These are phyloP conservation scores for Penicillium manginii DNA, from an alignment of 495 filamentous ascomycete species.

Conservation along the genomic window DNA sequence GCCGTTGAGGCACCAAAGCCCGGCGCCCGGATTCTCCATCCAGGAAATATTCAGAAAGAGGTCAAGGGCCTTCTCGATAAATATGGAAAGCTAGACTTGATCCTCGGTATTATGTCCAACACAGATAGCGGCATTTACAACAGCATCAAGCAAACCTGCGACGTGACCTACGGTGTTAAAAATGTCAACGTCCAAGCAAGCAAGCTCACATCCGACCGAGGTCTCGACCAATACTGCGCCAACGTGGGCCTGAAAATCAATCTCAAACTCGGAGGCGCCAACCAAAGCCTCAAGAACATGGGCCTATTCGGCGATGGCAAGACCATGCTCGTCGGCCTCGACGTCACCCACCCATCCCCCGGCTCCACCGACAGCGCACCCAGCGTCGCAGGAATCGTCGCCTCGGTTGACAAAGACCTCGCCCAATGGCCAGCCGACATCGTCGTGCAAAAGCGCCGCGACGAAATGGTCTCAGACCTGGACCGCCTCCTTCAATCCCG, in stretches of 20 bases:
- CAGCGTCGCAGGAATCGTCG: constrained; percentile 59
- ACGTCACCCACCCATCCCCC: constrained; percentile 88
- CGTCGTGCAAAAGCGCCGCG: constrained; percentile 28
- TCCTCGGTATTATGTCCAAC: constrained; percentile 66
- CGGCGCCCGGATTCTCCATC: constrained; percentile 23
- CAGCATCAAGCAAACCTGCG: constrained; percentile 67
- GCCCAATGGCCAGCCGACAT: constrained; percentile 39
- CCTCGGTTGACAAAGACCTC: constrained; percentile 25
- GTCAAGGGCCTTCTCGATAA: constrained; percentile 36
- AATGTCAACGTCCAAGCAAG: constrained; percentile 62
- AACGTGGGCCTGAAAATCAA: constrained; percentile 86
- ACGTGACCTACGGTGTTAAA: constrained; percentile 64
- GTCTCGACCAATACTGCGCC: constrained; percentile 62
- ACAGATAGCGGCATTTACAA: constrained; percentile 61
- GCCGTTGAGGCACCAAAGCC: constrained; percentile 10
- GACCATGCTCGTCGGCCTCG: constrained; percentile 86
- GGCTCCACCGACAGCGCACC: constrained; percentile 61
- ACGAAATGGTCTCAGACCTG: constrained; percentile 45
- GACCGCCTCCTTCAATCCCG: constrained; percentile 61
- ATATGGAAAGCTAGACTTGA: constrained; percentile 44
- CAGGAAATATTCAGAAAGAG: constrained; percentile 27
- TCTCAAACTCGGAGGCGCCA: constrained; percentile 79
- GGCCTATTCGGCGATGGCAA: constrained; percentile 62
- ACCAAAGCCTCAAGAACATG: constrained; percentile 65
- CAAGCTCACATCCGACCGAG: constrained; percentile 45